These are phyloP conservation scores for Hymenoscyphus infarciens DNA, from an alignment of 2,329 filamentous ascomycete species.

Conservation along the genomic window DNA sequence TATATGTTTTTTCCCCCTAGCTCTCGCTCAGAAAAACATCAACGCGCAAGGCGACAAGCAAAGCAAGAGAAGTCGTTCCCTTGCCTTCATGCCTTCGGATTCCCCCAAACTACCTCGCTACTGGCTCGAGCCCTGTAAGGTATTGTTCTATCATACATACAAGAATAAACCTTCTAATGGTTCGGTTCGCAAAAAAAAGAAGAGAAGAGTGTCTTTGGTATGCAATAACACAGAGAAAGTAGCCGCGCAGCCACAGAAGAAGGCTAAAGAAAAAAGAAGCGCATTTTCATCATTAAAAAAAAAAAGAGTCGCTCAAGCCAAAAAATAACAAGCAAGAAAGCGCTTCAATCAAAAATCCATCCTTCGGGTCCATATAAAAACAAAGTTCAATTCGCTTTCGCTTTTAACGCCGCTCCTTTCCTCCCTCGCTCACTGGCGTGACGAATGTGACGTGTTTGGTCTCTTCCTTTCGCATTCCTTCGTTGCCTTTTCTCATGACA, in stretches of 20 bases:
- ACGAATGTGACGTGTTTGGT: conserved; percentile 38
- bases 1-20: not conserved
- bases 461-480: conserved; percentile 29
- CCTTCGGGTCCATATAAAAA: not conserved
- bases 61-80: not conserved
- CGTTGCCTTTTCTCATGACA: conserved; percentile 27
- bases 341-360: conserved; percentile 3
- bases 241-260: not conserved
- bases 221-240: conserved; percentile 14
- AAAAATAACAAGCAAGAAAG: conserved; percentile 1
- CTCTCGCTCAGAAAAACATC: not conserved
- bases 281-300: not conserved
- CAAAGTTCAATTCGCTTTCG: conserved; percentile 8
- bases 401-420: conserved; percentile 21
- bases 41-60: not conserved
- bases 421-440: conserved; percentile 30
- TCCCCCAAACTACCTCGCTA: not conserved
- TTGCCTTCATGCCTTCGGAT: not conserved
- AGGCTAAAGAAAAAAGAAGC: not conserved
- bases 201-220: conserved; percentile 24
- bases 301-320: conserved; percentile 4
- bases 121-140: not conserved
- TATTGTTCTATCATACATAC: conserved; percentile 31
- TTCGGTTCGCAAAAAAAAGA: conserved; percentile 7
- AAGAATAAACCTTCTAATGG: conserved; percentile 20